Base-by-base conservation (phyloP, 2,329 filamentous ascomycete species). In the Sordariomycetes sp. region DNA sequence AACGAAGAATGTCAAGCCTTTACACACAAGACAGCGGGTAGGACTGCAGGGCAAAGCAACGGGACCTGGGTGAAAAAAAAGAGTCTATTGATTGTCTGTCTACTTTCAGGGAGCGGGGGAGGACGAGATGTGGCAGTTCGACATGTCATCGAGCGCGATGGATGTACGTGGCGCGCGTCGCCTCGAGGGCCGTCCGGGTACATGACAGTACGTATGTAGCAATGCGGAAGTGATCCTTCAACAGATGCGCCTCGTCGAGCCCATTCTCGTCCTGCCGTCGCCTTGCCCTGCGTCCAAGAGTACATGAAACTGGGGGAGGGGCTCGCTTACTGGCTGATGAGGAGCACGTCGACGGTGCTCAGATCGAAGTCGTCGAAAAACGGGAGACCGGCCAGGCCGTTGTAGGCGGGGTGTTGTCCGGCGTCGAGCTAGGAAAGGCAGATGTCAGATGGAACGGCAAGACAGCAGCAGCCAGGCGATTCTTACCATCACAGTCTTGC, bases 311-410 rank as follows among this genome's bases (percentile, higher is more conserved):
- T 20, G 51, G 37, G 40, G 34, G 34, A 32, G 56, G 51, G 61
- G 61, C 57, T 60, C 67, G 86, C 92, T 89, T 95, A 97, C 94
- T 99, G 94, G 85, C 91, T 97, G 68, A 99, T 96, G 64, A 99
- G 80, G 58, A 99, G 88, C 66, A 99, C 88, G 71, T 99, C 94
- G 64, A 99, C 92, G 1, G 90, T 96, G 74, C 93, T 97, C 22
- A 99, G 80, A 69, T 99, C 94, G 72, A 97, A 99, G 68, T 97
- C 92, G 71, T 99, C 94, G 73, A 97, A 99, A 76, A 97, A 99
- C 0, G 94, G 94, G 55, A 99, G 84, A 11, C 90, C 89, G 2
- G 92, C 90, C 61, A 97, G 85, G 43, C 94, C 94, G 68, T 97
- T 92, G 71, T 97, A 96, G 10, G 90, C 94, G 55, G 94, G 92